Evolutionary conservation across 2,329 filamentous ascomycete genomes (phyloP).

Genomic region (Cladosporium phlei): DNA sequence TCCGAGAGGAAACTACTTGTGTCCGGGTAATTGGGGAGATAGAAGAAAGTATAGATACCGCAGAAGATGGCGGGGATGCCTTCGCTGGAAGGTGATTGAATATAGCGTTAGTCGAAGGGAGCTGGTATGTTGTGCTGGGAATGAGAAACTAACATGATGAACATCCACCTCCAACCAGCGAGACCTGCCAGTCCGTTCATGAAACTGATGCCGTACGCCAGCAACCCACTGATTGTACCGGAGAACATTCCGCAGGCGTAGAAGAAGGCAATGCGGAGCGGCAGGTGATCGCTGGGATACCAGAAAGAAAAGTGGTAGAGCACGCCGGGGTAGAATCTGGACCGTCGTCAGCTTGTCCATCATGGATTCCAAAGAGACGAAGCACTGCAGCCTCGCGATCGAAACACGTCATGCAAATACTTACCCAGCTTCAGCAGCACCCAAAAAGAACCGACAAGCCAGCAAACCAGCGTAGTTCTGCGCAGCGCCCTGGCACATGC

Average conservation of each 20-base stretch:
- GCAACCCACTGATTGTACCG: conserved; percentile 49
- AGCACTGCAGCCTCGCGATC: background rate
- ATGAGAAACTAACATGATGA: conserved; percentile 10
- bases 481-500: conserved; percentile 25
- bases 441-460: conserved; percentile 22
- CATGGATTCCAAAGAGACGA: background rate
- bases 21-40: conserved; percentile 56
- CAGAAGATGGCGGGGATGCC: conserved; percentile 31
- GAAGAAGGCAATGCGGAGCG: conserved; percentile 40
- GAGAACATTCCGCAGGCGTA: conserved; percentile 45
- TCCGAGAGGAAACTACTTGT: conserved; percentile 53
- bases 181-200: conserved; percentile 50
- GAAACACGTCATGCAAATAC: background rate
- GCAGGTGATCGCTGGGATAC: conserved; percentile 31
- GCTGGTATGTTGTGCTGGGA: too few species aligned
- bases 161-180: conserved; percentile 36
- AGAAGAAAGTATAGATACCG: conserved; percentile 39
- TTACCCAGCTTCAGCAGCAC: conserved; percentile 24
- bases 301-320: conserved; percentile 27
- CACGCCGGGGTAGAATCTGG: conserved; percentile 23
- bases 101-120: background rate
- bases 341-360: too few species aligned
- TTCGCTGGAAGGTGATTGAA: conserved; percentile 21
- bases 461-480: conserved; percentile 23
- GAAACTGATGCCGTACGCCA: conserved; percentile 52